Evolutionary conservation across 768 basidiomycete species (phyloP).

Genomic region (Hydnum rufescens): DNA sequence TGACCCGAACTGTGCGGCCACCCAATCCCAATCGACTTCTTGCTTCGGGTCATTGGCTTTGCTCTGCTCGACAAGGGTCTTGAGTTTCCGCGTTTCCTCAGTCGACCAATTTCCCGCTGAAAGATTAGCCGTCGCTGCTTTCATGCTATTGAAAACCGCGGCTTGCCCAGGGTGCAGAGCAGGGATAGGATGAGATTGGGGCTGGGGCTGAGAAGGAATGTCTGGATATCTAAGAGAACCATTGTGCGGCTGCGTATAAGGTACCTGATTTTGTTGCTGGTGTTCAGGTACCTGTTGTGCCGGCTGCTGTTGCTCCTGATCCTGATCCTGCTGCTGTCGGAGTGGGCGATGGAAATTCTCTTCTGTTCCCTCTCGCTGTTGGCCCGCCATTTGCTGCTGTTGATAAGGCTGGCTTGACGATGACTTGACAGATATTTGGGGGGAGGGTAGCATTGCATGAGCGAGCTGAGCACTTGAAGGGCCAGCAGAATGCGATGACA

Average conservation of each 20-base stretch:
- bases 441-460: slow-evolving; percentile 1
- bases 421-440: neutral
- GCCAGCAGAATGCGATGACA: no score
- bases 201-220: neutral
- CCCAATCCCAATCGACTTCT: slow-evolving; percentile 65
- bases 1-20: slow-evolving; percentile 53
- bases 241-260: neutral
- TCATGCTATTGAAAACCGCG: neutral
- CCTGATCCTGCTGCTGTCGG: neutral
- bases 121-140: slow-evolving; percentile 18
- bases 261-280: neutral
- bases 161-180: neutral
- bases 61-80: slow-evolving; percentile 48
- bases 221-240: neutral
- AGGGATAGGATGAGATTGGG: neutral
- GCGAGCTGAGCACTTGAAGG: no score
- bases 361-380: no score
- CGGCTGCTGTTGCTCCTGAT: neutral
- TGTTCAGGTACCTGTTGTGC: neutral
- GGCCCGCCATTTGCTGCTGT: no score
- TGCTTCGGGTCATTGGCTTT: slow-evolving; percentile 25
- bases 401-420: neutral
- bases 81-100: slow-evolving; percentile 51
- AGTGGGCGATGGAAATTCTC: neutral
- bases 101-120: slow-evolving; percentile 56